phyloP scores from a whole-genome alignment of 768 basidiomycete species.

The Russula emetica region DNA sequence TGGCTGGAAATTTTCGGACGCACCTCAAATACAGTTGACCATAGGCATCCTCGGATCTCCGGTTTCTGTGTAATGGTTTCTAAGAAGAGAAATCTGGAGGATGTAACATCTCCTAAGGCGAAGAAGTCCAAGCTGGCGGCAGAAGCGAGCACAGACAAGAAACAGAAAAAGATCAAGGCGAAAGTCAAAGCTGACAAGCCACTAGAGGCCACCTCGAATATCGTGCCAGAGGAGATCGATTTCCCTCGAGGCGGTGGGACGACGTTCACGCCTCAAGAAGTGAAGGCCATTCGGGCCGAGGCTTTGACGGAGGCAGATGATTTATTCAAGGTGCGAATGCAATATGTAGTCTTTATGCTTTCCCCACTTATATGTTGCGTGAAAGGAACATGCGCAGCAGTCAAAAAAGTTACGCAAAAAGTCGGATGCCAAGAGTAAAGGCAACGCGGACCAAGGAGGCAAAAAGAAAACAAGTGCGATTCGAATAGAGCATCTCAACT shows the following conservation, averaged over 20 bases:
- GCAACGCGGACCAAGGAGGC: slow-evolving; percentile 33
- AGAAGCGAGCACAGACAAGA: slow-evolving; percentile 29
- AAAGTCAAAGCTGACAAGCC: slow-evolving; percentile 31
- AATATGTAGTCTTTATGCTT: background rate
- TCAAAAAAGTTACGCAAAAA: slow-evolving; percentile 49
- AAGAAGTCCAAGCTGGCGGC: slow-evolving; percentile 56
- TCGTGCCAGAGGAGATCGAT: slow-evolving; percentile 69
- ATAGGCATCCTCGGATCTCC: background rate
- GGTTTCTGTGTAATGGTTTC: slow-evolving; percentile 38
- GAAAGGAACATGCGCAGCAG: slow-evolving; percentile 32
- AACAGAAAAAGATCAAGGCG: slow-evolving; percentile 30
- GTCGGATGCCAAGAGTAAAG: slow-evolving; percentile 38
- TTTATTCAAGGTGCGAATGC: slow-evolving; percentile 56
- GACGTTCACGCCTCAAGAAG: slow-evolving; percentile 80
- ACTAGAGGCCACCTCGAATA: slow-evolving; percentile 37
- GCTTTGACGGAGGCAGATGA: slow-evolving; percentile 81
- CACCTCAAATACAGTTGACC: background rate
- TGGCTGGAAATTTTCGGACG: background rate
- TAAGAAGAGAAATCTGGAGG: slow-evolving; percentile 61
- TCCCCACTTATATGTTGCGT: background rate
- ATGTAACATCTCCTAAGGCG: slow-evolving; percentile 45
- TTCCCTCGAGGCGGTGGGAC: slow-evolving; percentile 97
- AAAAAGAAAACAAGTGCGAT: slow-evolving; percentile 49
- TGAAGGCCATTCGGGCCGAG: slow-evolving; percentile 80
- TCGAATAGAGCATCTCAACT: slow-evolving; percentile 88